These are phyloP conservation scores for Polygonum aviculare DNA, from an alignment of 148 eudicot species.

Conservation along the genomic window DNA sequence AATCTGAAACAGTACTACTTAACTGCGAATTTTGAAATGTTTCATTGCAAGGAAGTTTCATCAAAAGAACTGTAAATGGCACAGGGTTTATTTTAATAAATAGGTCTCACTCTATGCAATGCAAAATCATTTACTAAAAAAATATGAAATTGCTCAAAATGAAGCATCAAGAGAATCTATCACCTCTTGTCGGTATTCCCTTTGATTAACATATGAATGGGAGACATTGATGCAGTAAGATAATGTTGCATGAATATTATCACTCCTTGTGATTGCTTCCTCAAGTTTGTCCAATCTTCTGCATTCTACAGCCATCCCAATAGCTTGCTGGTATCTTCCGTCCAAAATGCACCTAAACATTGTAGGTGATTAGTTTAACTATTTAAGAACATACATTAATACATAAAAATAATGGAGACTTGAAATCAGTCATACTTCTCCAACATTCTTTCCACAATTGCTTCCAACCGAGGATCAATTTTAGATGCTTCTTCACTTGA, in stretches of 20 bases:
- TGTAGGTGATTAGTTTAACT: conserved; percentile 1
- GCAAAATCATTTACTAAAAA: neutral
- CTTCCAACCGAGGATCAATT: conserved; percentile 86
- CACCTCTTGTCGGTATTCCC: conserved; percentile 94
- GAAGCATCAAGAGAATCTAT: conserved; percentile 2
- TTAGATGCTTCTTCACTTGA: conserved; percentile 44
- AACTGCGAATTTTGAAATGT: neutral
- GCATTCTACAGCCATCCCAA: conserved; percentile 86
- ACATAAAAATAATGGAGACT: neutral
- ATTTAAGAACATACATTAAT: neutral
- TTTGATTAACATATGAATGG: conserved; percentile 60
- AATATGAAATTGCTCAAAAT: neutral
- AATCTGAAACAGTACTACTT: neutral
- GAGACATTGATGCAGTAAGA: conserved; percentile 77
- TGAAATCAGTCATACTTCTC: conserved; percentile 59
- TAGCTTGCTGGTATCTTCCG: conserved; percentile 82
- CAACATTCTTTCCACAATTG: conserved; percentile 93
- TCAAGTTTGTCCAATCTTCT: conserved; percentile 84
- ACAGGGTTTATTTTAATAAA: neutral
- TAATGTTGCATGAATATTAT: conserved; percentile 62
- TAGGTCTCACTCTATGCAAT: neutral
- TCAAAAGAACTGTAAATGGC: neutral
- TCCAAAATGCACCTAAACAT: conserved; percentile 62
- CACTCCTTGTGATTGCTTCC: conserved; percentile 76
- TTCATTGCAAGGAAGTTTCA: neutral